Base-by-base conservation (phyloP, 495 filamentous ascomycete species). In the Tuber brumale region DNA sequence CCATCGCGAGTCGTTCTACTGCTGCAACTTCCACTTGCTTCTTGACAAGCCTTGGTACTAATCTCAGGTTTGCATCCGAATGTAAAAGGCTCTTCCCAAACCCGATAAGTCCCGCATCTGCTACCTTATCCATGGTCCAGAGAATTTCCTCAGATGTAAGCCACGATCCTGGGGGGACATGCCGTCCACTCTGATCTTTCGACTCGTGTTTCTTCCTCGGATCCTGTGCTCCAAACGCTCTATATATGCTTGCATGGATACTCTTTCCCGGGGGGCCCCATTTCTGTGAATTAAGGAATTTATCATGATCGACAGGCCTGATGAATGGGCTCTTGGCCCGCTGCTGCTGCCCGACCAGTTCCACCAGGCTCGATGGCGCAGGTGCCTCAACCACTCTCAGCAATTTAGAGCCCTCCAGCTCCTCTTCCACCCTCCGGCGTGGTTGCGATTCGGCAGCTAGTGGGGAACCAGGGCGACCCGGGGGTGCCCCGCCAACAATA, bases 31-130 rank as follows among this genome's bases (percentile, higher is more conserved):
- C 79, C 23, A 81, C 18, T 48, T 81, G 73, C 19, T 69, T 72
- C 35, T 79, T 72, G n/a, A 81, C 74, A 14, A 82, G 70, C 46
- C 73, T 74, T n/a, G 81, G 81, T 0, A 82, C 37, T 23, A 82
- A 71, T 23, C 80, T 75, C 35, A 82, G 80, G 69, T 82, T 82
- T 44, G 81, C 80, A 31, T 82, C 81, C 37, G 81, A 82, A 39
- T 82, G 80, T 16, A 82, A 70, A 21, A 81, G 74, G 23, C 72
- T 78, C 46, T 81, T 81, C 66, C 70, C 70, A 35, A 81, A 81
- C 27, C 61, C 72, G 9, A 75, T 70, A 42, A 81, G 78, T 10
- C 75, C 79, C 23, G 39, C 14, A 41, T 81, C 72, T 5, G 70
- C 70, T 21, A 81, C 78, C 3, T 81, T 74, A 21, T 72, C 46